Conservation (phyloP, 768 basidiomycete genomes). For the Pleurotus eryngii region DNA sequence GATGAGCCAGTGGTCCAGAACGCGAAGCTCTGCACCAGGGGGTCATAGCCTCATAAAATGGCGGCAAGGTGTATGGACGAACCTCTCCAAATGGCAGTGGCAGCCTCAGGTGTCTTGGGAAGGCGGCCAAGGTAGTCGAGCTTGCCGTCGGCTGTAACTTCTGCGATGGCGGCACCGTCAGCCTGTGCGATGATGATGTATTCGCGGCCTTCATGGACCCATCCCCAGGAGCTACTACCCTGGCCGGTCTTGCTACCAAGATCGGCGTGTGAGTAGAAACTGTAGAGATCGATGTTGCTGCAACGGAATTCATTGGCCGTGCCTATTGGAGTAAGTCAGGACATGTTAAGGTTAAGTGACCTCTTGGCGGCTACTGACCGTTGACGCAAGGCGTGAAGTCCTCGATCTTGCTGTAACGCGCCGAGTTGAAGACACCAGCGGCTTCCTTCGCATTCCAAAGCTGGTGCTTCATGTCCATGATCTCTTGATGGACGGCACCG, state of each 20-base stretch:
- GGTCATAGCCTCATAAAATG: not conserved
- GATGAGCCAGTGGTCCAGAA: conserved; percentile 18
- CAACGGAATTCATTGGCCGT: conserved; percentile 14
- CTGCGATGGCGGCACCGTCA: conserved; percentile 15
- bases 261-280: conserved; percentile 15
- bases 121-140: conserved; percentile 15
- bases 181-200: conserved; percentile 16
- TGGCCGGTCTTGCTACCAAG: conserved; percentile 13
- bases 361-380: not conserved
- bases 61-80: not conserved
- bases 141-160: conserved; percentile 10
- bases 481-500: conserved; percentile 4
- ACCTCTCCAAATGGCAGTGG: conserved; percentile 13
- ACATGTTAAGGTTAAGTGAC: not conserved
- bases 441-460: conserved; percentile 2
- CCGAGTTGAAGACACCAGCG: conserved; percentile 3
- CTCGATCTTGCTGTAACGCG: conserved; percentile 3
- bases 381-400: conserved; percentile 11
- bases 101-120: conserved; percentile 16
- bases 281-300: conserved; percentile 16
- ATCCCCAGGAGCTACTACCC: conserved; percentile 15
- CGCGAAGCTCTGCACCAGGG: conserved; percentile 20
- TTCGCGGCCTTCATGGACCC: conserved; percentile 15
- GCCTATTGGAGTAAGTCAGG: not conserved
- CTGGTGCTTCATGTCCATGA: conserved; percentile 7